These are phyloP conservation scores for Croton laevigatus DNA, from an alignment of 441 rosid species.

Conservation along the genomic window DNA sequence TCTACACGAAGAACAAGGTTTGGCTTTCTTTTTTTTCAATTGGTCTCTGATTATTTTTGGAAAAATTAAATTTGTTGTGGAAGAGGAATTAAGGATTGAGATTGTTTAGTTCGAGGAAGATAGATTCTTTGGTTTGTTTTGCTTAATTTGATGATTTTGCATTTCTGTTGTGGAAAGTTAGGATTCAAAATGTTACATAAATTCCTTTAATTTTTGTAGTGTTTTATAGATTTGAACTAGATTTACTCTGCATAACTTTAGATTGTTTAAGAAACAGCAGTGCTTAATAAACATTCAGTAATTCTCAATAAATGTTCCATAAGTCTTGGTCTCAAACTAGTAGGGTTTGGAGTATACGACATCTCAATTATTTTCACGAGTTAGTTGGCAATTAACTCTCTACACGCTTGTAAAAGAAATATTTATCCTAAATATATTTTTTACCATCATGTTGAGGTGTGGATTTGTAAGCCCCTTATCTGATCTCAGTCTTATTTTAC, in stretches of 20 bases:
- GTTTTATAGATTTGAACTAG: constrained; percentile 3
- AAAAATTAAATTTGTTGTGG: too few species aligned
- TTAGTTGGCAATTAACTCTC: background rate
- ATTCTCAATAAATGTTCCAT: background rate
- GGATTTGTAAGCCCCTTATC: background rate
- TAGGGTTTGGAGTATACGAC: background rate
- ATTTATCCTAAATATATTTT: background rate
- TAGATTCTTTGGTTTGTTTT: background rate
- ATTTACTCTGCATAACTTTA: background rate
- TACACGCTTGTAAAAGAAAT: background rate
- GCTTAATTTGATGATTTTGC: too few species aligned
- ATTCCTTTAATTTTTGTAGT: too few species aligned
- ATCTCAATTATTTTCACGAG: background rate
- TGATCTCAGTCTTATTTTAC: too few species aligned
- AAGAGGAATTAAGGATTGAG: too few species aligned
- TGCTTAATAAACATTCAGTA: too few species aligned
- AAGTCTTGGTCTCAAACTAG: background rate
- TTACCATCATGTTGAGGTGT: background rate
- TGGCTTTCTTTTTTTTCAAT: background rate
- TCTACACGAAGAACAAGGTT: constrained; percentile 99
- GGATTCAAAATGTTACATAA: too few species aligned
- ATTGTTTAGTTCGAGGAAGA: background rate
- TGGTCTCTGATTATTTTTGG: too few species aligned
- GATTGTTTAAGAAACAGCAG: background rate
- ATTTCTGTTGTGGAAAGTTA: too few species aligned